Conservation (phyloP, 2,329 filamentous ascomycete species). For the Acrodontium crateriforme region DNA sequence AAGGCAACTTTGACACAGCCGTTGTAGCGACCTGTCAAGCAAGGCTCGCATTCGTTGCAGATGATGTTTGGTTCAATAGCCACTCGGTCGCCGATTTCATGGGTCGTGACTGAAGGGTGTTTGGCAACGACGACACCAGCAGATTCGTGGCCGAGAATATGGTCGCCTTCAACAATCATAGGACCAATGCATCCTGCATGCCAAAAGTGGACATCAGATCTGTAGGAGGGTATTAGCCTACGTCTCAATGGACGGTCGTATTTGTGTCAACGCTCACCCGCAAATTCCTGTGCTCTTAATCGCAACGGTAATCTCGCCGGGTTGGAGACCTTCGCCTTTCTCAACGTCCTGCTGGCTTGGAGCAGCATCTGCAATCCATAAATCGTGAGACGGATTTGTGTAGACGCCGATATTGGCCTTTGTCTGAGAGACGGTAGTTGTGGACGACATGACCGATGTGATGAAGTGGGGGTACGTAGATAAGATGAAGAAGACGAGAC, state of each 20-base stretch:
- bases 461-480: too few relatives aligned
- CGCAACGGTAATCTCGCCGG: slow-evolving; percentile 74
- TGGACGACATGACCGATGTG: too few relatives aligned
- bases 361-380: slow-evolving; percentile 72
- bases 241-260: neutral
- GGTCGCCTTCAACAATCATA: slow-evolving; percentile 80
- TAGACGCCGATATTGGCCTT: slow-evolving; percentile 93
- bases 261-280: slow-evolving; percentile 44
- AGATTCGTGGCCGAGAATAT: slow-evolving; percentile 91
- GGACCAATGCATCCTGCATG: slow-evolving; percentile 87
- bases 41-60: slow-evolving; percentile 81
- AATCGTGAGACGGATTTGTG: slow-evolving; percentile 82
- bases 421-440: too few relatives aligned
- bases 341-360: slow-evolving; percentile 64
- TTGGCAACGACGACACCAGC: slow-evolving; percentile 69
- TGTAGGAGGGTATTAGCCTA: slow-evolving; percentile 24
- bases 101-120: slow-evolving; percentile 61
- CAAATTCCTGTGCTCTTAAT: slow-evolving; percentile 94
- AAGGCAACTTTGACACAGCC: slow-evolving; percentile 79
- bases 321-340: slow-evolving; percentile 53
- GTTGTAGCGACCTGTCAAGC: slow-evolving; percentile 86
- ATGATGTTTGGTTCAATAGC: slow-evolving; percentile 91
- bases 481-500: too few relatives aligned
- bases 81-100: slow-evolving; percentile 79
- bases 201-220: slow-evolving; percentile 96